A percentile compares a stretch with the other conserved stretches of the same genome.
These are phyloP conservation scores for Geranium rotundifolium DNA, from an alignment of 345 rosid species.

Conservation along the genomic window DNA sequence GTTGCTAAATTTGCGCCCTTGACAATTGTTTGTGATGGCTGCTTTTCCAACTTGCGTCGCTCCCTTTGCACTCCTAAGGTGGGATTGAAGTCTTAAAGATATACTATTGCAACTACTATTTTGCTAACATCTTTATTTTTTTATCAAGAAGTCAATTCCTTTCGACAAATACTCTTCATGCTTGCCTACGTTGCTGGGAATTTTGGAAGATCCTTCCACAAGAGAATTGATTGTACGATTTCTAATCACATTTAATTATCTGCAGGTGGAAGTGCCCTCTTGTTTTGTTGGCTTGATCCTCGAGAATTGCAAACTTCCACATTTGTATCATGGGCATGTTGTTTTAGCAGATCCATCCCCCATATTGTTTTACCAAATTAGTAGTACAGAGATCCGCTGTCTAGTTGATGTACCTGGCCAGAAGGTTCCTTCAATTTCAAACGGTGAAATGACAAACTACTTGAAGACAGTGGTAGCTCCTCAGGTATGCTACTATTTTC, in stretches of 20 bases:
- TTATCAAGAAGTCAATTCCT: neutral
- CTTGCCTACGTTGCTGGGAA: too few species aligned
- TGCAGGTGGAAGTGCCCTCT: constrained; percentile 17
- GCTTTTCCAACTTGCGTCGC: constrained; percentile 13
- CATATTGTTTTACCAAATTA: constrained; percentile 16
- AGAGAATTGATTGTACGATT: neutral
- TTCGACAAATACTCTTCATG: neutral
- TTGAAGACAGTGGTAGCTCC: constrained; percentile 10
- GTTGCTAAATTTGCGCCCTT: constrained; percentile 5
- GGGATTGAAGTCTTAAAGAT: neutral
- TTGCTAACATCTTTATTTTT: too few species aligned
- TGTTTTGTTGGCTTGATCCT: constrained; percentile 15
- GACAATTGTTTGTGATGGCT: constrained; percentile 17
- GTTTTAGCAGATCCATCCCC: constrained; percentile 15
- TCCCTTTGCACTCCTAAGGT: constrained; percentile 19
- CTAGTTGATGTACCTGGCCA: constrained; percentile 15
- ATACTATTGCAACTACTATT: neutral
- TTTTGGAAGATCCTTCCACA: too few species aligned
- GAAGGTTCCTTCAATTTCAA: constrained; percentile 12
- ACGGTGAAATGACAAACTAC: constrained; percentile 15
- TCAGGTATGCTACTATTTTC: constrained; percentile 2
- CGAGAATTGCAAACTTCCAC: constrained; percentile 15
- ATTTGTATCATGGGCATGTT: constrained; percentile 9
- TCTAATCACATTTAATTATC: neutral
- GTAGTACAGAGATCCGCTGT: constrained; percentile 14